phyloP scores from a whole-genome alignment of 306 rosid species.

The Citrullus mucosospermus region DNA sequence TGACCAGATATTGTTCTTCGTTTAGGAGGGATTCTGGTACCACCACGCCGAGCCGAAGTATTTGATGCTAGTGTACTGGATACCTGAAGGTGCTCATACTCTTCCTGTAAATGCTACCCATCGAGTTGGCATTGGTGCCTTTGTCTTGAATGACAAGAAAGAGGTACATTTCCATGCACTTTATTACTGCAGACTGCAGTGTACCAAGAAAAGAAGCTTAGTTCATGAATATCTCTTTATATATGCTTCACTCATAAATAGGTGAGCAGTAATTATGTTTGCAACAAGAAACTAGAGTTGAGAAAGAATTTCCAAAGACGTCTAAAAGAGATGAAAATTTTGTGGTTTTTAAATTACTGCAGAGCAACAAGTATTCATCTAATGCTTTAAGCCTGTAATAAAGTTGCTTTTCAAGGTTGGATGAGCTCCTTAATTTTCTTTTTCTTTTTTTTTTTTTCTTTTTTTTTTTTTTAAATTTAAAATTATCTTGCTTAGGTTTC shows the following conservation, averaged over 20 bases:
- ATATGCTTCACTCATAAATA: neutral
- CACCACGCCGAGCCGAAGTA: constrained; percentile 85
- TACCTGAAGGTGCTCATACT: constrained; percentile 40
- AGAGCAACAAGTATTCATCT: neutral
- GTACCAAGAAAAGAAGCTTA: neutral
- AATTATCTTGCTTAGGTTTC: neutral
- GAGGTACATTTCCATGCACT: constrained; percentile 34
- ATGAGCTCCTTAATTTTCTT: neutral
- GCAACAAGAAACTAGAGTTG: neutral
- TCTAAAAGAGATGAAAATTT: neutral
- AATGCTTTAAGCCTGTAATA: neutral
- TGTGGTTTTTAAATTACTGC: neutral
- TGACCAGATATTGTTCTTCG: neutral
- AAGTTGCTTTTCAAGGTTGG: neutral
- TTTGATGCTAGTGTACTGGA: constrained; percentile 79
- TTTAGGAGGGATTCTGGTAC: constrained; percentile 78
- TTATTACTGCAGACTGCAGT: neutral
- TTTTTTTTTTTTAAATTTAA: neutral
- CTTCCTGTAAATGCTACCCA: constrained; percentile 81
- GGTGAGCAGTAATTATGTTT: neutral
- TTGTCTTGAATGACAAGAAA: constrained; percentile 48
- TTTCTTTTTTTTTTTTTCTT: neutral
- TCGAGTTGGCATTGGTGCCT: constrained; percentile 60
- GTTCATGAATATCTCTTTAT: neutral
- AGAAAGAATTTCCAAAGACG: neutral